Conservation (phyloP, 1,284 basidiomycete genomes). For the Tylopilus sp. region DNA sequence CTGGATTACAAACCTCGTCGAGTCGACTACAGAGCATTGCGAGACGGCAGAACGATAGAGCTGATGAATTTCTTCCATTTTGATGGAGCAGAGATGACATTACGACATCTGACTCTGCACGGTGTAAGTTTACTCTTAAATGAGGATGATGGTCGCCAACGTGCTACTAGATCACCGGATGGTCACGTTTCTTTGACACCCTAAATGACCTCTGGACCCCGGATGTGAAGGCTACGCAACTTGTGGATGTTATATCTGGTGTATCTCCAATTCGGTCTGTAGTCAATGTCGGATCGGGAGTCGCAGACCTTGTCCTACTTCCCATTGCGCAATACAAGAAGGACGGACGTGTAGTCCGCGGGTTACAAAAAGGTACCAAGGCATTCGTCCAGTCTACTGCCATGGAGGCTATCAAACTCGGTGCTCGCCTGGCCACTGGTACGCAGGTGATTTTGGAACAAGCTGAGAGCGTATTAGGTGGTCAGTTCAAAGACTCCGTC, state of each 20-base stretch:
- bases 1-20: slow-evolving; percentile 98
- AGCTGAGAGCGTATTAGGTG: slow-evolving; percentile 89
- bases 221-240: slow-evolving; percentile 97
- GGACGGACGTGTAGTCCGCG: slow-evolving; percentile 89
- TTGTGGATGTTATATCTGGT: slow-evolving; percentile 96
- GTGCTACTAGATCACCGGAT: slow-evolving; percentile 72
- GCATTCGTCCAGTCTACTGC: slow-evolving; percentile 93
- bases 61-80: slow-evolving; percentile 99
- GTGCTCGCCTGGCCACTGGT: slow-evolving; percentile 92
- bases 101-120: slow-evolving; percentile 87
- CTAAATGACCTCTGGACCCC: slow-evolving; percentile 99
- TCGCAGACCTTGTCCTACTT: slow-evolving; percentile 92
- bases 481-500: slow-evolving; percentile 61
- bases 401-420: slow-evolving; percentile 91
- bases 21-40: slow-evolving; percentile 90
- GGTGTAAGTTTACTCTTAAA: slow-evolving; percentile 59
- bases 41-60: slow-evolving; percentile 90
- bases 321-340: slow-evolving; percentile 98
- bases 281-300: slow-evolving; percentile 94
- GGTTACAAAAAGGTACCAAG: slow-evolving; percentile 90
- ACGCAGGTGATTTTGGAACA: slow-evolving; percentile 97
- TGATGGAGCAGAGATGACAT: slow-evolving; percentile 96
- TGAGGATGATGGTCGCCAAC: slow-evolving; percentile 6
- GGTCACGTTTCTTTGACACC: slow-evolving; percentile 83
- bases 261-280: slow-evolving; percentile 93